Percentiles rank a stretch among this genome's conserved stretches.
Evolutionary conservation across 2,329 filamentous ascomycete genomes (phyloP).

Genomic region (Neocucurbitaria cava): DNA sequence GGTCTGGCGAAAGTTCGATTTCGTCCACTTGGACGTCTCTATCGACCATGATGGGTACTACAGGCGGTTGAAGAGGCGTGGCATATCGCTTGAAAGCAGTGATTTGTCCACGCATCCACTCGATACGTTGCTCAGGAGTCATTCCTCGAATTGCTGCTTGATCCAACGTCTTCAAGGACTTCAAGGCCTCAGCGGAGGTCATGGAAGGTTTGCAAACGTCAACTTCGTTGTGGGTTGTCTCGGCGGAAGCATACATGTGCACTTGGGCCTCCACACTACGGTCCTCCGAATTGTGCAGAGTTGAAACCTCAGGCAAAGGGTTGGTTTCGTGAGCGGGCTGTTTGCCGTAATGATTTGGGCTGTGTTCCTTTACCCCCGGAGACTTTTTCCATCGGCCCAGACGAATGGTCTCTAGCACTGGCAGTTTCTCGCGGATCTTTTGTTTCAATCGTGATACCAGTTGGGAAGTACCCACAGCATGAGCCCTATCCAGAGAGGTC

Average conservation of each 20-base stretch:
- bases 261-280: background rate
- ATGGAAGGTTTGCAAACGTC: conserved; percentile 4
- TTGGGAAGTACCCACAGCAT: background rate
- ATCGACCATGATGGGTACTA: conserved; percentile 9
- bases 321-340: background rate
- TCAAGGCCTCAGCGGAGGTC: conserved; percentile 10
- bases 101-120: conserved; percentile 26
- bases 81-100: conserved; percentile 18
- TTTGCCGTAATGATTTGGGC: background rate
- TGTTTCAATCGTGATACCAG: background rate
- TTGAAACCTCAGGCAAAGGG: background rate
- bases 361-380: background rate
- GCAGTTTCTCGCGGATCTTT: background rate
- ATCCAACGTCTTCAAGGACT: conserved; percentile 10
- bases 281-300: background rate
- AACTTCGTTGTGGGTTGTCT: background rate
- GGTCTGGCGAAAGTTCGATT: background rate
- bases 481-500: background rate
- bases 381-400: background rate
- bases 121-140: conserved; percentile 14
- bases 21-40: conserved; percentile 4
- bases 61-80: conserved; percentile 1
- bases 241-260: background rate
- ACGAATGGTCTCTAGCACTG: background rate
- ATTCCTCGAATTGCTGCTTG: conserved; percentile 15